These are phyloP conservation scores for Euryodendron excelsum DNA, from an alignment of 148 eudicot genomes.

Conservation along the genomic window DNA sequence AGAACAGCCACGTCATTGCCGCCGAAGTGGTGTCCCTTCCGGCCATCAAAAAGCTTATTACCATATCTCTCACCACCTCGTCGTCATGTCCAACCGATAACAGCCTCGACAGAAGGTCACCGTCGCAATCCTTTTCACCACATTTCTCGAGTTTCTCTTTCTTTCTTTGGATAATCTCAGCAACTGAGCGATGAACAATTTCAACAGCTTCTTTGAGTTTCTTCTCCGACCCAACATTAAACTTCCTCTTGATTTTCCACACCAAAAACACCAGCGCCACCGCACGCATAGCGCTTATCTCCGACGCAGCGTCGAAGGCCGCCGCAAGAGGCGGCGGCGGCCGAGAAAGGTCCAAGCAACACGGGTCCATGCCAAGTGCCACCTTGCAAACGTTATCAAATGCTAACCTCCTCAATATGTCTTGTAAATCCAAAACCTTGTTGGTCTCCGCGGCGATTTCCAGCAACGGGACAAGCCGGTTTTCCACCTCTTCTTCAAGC, in stretches of 20 bases:
- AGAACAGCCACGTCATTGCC: constrained; percentile 88
- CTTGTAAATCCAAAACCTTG: constrained; percentile 62
- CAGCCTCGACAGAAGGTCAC: constrained; percentile 59
- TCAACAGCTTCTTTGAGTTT: constrained; percentile 41
- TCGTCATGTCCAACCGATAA: constrained; percentile 39
- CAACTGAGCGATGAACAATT: constrained; percentile 32
- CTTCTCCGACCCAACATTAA: constrained; percentile 57
- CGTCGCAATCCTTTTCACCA: too few relatives aligned
- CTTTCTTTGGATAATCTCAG: constrained; percentile 37
- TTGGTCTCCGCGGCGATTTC: constrained; percentile 31
- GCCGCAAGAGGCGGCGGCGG: constrained; percentile 50
- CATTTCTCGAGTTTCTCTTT: constrained; percentile 12
- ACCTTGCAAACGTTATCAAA: constrained; percentile 69
- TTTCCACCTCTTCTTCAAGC: constrained; percentile 54
- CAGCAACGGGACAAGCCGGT: constrained; percentile 59
- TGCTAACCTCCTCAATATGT: constrained; percentile 58
- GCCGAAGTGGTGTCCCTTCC: constrained; percentile 83
- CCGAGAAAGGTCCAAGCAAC: constrained; percentile 45
- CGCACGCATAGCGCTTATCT: constrained; percentile 57
- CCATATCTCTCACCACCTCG: constrained; percentile 63
- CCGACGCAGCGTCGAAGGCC: constrained; percentile 71
- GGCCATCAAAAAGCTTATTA: constrained; percentile 72
- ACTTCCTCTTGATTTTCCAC: constrained; percentile 62
- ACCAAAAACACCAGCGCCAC: constrained; percentile 38
- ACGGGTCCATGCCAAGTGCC: constrained; percentile 60